phyloP scores from a whole-genome alignment of 495 filamentous ascomycete genomes.

The Xylaria intraflava region DNA sequence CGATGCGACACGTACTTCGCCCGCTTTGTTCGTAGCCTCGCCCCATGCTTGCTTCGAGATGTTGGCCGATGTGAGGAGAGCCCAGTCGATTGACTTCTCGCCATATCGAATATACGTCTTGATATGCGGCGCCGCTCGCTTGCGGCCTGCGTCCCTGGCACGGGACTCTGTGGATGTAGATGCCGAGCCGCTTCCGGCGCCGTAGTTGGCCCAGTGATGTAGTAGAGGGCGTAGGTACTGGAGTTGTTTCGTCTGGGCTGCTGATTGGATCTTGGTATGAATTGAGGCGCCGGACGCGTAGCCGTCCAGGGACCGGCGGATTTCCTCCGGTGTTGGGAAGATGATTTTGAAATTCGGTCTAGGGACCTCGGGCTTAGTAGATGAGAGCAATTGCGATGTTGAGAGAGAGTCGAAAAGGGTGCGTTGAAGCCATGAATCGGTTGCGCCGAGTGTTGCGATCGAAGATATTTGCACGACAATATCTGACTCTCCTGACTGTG shows the following conservation, averaged over 20 bases:
- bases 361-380: neutral
- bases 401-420: constrained; percentile 49
- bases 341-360: constrained; percentile 51
- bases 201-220: constrained; percentile 59
- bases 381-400: constrained; percentile 17
- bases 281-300: constrained; percentile 75
- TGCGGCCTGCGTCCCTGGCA: constrained; percentile 47
- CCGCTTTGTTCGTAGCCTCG: constrained; percentile 42
- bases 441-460: constrained; percentile 70
- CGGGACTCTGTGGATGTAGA: neutral
- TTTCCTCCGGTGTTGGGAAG: constrained; percentile 74
- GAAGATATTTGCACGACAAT: constrained; percentile 77
- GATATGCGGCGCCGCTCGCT: constrained; percentile 83
- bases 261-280: constrained; percentile 67
- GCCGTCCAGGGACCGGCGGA: constrained; percentile 72
- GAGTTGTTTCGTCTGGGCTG: constrained; percentile 66
- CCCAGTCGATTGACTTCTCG: constrained; percentile 69
- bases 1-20: constrained; percentile 64
- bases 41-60: constrained; percentile 90
- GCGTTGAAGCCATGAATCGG: constrained; percentile 65
- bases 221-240: constrained; percentile 64
- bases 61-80: constrained; percentile 78
- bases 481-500: constrained; percentile 37
- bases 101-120: constrained; percentile 81
- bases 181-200: constrained; percentile 30